Conservation (phyloP, 2,329 filamentous ascomycete species). For the Lachnellula occidentalis region DNA sequence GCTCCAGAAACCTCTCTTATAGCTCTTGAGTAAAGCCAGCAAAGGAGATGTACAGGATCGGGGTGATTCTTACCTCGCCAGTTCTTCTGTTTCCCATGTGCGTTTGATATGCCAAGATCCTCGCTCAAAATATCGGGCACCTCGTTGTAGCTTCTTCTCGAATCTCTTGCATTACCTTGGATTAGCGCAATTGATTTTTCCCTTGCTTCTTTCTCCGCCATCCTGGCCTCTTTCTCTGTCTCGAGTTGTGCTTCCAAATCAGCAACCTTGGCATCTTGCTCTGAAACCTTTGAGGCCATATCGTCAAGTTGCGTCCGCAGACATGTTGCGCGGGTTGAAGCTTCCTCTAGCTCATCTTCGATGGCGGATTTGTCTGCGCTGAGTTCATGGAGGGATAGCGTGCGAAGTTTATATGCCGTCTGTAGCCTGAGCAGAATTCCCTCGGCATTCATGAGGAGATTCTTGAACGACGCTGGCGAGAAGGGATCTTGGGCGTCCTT, state of each 20-base stretch:
- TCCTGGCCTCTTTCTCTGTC: constrained; percentile 41
- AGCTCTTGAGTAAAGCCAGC: too few relatives aligned
- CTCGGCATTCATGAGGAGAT: constrained; percentile 52
- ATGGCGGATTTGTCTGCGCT: constrained; percentile 49
- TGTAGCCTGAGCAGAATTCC: constrained; percentile 53
- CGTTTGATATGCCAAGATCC: constrained; percentile 24
- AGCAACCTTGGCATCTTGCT: constrained; percentile 48
- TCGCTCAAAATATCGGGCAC: constrained; percentile 15
- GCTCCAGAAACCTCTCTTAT: too few relatives aligned
- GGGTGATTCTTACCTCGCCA: background rate
- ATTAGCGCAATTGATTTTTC: constrained; percentile 26
- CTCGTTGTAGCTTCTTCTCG: background rate
- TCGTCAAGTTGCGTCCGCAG: constrained; percentile 56
- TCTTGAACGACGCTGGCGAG: constrained; percentile 55
- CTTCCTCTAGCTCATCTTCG: constrained; percentile 51
- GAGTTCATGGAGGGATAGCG: constrained; percentile 45
- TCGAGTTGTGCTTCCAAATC: constrained; percentile 46
- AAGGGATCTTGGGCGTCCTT: constrained; percentile 44
- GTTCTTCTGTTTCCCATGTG: constrained; percentile 8
- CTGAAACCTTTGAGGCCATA: constrained; percentile 48
- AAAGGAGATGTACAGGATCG: too few relatives aligned
- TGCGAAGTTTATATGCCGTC: constrained; percentile 50
- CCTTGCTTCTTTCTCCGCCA: constrained; percentile 26
- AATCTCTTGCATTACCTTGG: constrained; percentile 16
- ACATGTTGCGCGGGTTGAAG: constrained; percentile 45